Conservation (phyloP, 768 basidiomycete species). For the Trametes cingulata region DNA sequence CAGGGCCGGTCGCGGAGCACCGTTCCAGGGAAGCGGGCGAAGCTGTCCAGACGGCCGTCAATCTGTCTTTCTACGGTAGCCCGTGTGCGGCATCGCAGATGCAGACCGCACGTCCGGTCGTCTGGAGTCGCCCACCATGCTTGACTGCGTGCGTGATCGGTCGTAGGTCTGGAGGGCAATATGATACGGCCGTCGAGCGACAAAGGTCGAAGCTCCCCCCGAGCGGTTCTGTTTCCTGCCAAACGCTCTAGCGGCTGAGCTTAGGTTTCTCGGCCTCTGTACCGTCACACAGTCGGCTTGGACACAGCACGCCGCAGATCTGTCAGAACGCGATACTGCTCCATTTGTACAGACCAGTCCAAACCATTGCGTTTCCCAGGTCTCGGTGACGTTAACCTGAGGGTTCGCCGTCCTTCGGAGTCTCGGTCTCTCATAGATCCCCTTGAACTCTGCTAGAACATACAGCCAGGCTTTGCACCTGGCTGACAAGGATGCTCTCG, state of each 20-base stretch:
- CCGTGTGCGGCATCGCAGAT: not conserved
- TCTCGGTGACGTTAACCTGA: not conserved
- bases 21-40: conserved; percentile 1
- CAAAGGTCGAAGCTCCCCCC: not conserved
- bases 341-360: not conserved
- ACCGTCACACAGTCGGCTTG: not conserved
- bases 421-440: not conserved
- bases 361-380: not conserved
- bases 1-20: not conserved
- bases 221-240: not conserved
- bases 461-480: not conserved
- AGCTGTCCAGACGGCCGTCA: not conserved
- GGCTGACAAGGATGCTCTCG: not conserved
- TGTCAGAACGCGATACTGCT: not conserved
- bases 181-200: no score
- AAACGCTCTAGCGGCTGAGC: not conserved
- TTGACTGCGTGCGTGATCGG: not conserved
- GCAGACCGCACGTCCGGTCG: not conserved
- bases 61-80: not conserved
- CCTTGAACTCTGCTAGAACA: conserved; percentile 8
- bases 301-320: not conserved
- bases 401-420: not conserved
- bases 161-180: no score
- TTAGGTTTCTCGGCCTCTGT: not conserved
- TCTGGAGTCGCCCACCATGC: not conserved